A percentile compares a stretch with the other conserved stretches of the same genome.
phyloP scores from a whole-genome alignment of 176 grass and related monocot genomes.

The Poa pratensis region DNA sequence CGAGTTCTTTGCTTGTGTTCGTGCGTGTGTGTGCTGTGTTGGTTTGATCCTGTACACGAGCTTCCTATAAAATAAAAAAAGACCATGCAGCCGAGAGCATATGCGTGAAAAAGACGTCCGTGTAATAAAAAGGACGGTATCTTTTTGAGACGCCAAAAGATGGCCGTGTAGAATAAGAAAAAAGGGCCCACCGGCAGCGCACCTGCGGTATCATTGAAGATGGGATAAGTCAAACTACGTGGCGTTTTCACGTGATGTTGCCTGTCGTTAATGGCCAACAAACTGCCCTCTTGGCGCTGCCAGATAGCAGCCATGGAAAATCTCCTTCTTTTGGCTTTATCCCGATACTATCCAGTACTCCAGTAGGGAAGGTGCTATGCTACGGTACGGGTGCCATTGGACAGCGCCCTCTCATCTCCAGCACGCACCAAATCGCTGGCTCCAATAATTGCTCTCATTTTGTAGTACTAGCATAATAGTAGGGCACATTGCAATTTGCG shows the following conservation, averaged over 20 bases:
- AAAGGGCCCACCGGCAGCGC: background rate
- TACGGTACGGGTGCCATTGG: no score
- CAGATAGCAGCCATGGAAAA: constrained; percentile 9
- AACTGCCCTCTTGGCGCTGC: background rate
- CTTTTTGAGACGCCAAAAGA: background rate
- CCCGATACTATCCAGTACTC: background rate
- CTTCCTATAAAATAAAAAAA: no score
- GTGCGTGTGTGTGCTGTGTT: no score
- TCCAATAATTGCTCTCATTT: no score
- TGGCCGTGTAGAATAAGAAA: background rate
- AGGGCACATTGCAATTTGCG: no score
- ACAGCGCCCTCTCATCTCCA: no score
- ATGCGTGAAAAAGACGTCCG: background rate
- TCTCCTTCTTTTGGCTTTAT: background rate
- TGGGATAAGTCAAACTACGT: background rate
- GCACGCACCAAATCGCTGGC: no score
- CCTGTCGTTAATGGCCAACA: background rate
- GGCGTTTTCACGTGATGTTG: background rate
- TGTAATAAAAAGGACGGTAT: background rate
- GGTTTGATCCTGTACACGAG: no score
- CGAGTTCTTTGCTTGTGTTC: no score
- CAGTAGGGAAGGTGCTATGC: background rate
- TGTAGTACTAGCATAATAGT: no score
- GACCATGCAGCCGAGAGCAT: background rate
- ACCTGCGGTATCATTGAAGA: background rate